Conservation (phyloP, 352 stramenopile species). For the Phytophthora citrophthora region DNA sequence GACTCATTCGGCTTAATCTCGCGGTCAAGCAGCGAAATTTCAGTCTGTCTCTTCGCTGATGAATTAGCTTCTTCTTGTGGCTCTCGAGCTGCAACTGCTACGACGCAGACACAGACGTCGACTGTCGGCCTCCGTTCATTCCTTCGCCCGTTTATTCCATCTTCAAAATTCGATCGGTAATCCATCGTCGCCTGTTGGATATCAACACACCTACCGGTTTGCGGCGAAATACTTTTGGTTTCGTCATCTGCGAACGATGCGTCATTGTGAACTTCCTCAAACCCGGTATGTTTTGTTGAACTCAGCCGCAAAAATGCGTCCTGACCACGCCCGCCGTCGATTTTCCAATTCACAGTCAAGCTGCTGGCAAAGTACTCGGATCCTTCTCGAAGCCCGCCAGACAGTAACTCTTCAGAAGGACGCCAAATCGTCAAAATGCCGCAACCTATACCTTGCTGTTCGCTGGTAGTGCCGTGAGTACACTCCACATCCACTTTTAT, state of each 20-base stretch:
- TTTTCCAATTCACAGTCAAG: slow-evolving; percentile 73
- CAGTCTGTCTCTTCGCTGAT: slow-evolving; percentile 23
- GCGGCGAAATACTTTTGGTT: not conserved
- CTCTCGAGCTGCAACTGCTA: slow-evolving; percentile 41
- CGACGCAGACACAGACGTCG: slow-evolving; percentile 60
- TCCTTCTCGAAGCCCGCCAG: slow-evolving; percentile 51
- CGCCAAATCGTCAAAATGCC: slow-evolving; percentile 73
- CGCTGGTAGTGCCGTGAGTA: slow-evolving; percentile 37
- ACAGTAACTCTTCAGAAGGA: slow-evolving; percentile 60
- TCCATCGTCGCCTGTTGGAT: slow-evolving; percentile 34
- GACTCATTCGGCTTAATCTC: slow-evolving; percentile 32
- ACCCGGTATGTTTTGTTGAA: slow-evolving; percentile 64
- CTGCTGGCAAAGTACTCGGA: slow-evolving; percentile 65
- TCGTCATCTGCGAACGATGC: not conserved
- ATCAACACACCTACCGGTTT: slow-evolving; percentile 22
- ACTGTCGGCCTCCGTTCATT: slow-evolving; percentile 41
- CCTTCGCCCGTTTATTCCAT: slow-evolving; percentile 20
- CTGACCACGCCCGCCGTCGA: slow-evolving; percentile 39
- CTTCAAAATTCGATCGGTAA: slow-evolving; percentile 35
- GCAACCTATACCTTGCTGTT: slow-evolving; percentile 23
- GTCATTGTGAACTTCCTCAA: slow-evolving; percentile 38
- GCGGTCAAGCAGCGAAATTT: slow-evolving; percentile 32
- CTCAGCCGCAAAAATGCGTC: slow-evolving; percentile 63
- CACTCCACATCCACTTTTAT: slow-evolving; percentile 74
- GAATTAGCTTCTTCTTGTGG: slow-evolving; percentile 32